phyloP scores from a whole-genome alignment of 1,284 basidiomycete genomes.

The Ustilago loliicola region DNA sequence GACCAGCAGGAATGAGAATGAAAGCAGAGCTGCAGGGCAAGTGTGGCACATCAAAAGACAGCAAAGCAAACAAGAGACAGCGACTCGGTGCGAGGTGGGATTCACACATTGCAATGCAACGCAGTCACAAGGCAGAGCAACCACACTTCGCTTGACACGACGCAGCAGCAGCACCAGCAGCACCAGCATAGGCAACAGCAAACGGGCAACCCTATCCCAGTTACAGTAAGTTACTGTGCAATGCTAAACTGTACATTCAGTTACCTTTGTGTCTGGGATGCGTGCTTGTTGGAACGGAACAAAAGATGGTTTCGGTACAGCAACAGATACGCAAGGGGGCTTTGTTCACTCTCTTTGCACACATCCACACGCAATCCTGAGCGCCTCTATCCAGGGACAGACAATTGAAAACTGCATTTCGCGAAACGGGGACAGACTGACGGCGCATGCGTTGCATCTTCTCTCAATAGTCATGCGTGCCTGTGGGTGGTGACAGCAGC shows the following conservation, averaged over 20 bases:
- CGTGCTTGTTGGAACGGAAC: slow-evolving; percentile 2
- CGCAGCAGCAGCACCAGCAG: background rate
- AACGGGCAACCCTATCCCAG: background rate
- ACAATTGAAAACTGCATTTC: background rate
- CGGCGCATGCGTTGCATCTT: background rate
- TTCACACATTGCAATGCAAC: background rate
- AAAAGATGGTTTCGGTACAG: slow-evolving; percentile 15
- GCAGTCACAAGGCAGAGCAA: too few relatives aligned
- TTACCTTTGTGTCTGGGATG: background rate
- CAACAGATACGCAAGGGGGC: slow-evolving; percentile 9
- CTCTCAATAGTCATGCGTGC: background rate
- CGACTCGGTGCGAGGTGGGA: background rate
- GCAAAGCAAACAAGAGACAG: background rate
- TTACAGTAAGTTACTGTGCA: too few relatives aligned
- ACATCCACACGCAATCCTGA: too few relatives aligned
- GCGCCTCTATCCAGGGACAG: background rate
- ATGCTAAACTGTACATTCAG: too few relatives aligned
- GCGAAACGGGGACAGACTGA: too few relatives aligned
- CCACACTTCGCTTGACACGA: too few relatives aligned
- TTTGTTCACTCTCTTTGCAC: background rate
- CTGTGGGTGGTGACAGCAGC: background rate
- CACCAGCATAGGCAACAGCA: background rate
- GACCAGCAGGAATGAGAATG: background rate
- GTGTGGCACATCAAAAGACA: background rate
- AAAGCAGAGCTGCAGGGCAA: background rate